A percentile compares a stretch with the other conserved stretches of the same genome.
Evolutionary conservation across 2,329 filamentous ascomycete genomes (phyloP).

Genomic region (Trichothecium sympodiale): DNA sequence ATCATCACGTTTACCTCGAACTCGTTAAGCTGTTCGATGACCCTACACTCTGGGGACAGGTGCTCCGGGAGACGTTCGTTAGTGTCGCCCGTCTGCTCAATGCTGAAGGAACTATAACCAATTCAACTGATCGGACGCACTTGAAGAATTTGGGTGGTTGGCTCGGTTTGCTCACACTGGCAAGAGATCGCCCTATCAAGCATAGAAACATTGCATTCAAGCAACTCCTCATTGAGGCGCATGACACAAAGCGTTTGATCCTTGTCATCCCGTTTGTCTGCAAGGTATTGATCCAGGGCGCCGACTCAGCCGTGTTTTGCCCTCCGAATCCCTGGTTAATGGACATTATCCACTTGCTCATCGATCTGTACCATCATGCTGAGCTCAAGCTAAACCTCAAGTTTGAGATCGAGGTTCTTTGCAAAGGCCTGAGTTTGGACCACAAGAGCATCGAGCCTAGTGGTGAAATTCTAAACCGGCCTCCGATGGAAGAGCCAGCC

Average conservation of each 20-base stretch:
- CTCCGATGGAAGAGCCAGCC: constrained; percentile 47
- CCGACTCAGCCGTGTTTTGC: constrained; percentile 76
- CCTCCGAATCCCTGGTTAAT: constrained; percentile 97
- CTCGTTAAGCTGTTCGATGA: constrained; percentile 76
- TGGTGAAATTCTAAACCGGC: constrained; percentile 70
- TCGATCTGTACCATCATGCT: constrained; percentile 87
- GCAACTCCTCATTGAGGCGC: constrained; percentile 84
- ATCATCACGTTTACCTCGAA: constrained; percentile 85
- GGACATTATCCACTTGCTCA: constrained; percentile 84
- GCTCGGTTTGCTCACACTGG: constrained; percentile 87
- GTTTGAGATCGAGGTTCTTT: constrained; percentile 96
- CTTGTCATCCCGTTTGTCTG: constrained; percentile 96
- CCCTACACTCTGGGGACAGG: constrained; percentile 69
- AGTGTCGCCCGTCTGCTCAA: constrained; percentile 83
- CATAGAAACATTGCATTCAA: constrained; percentile 97
- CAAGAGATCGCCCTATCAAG: constrained; percentile 88
- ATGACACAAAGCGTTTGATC: constrained; percentile 81
- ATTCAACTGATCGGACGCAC: constrained; percentile 72
- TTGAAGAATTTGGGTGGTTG: constrained; percentile 89
- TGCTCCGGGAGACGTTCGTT: constrained; percentile 86
- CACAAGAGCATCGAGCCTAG: constrained; percentile 86
- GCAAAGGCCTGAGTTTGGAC: constrained; percentile 83
- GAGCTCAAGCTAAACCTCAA: constrained; percentile 95
- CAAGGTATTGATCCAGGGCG: constrained; percentile 82
- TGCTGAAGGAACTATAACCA: constrained; percentile 75